Conservation (phyloP, 2,329 filamentous ascomycete genomes). For the Plectosphaerella plurivora region DNA sequence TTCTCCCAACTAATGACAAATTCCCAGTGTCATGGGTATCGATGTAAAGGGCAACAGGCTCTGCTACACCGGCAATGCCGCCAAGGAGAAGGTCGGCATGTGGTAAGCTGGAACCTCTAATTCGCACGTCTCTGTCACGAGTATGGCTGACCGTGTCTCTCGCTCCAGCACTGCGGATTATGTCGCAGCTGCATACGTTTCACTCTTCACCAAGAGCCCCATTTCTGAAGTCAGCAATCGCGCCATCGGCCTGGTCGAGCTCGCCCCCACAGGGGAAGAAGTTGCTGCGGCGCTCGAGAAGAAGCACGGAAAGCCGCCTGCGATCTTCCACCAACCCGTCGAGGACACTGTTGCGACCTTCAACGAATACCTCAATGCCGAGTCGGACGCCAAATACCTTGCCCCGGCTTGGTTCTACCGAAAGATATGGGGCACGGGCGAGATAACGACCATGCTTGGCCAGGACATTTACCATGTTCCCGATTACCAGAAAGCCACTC, state of each 20-base stretch:
- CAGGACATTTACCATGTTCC: too few relatives aligned
- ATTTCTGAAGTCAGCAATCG: constrained; percentile 14
- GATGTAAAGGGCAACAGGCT: not conserved
- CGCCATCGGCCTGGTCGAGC: constrained; percentile 16
- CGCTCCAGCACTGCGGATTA: constrained; percentile 18
- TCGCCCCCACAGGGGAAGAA: constrained; percentile 18
- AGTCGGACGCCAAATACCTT: constrained; percentile 10
- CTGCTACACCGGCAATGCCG: not conserved
- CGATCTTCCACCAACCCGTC: constrained; percentile 11
- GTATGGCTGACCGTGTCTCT: too few relatives aligned
- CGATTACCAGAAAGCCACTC: too few relatives aligned
- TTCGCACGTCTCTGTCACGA: too few relatives aligned
- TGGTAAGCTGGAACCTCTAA: not conserved
- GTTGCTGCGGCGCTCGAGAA: constrained; percentile 13
- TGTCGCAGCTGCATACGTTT: constrained; percentile 20
- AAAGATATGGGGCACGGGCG: too few relatives aligned
- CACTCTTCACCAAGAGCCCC: constrained; percentile 19
- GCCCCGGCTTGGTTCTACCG: too few relatives aligned
- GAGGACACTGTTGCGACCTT: constrained; percentile 10
- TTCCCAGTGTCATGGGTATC: not conserved
- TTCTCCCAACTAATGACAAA: too few relatives aligned
- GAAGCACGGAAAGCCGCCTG: constrained; percentile 13
- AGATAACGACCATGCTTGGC: too few relatives aligned
- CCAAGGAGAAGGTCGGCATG: not conserved
- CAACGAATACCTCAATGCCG: constrained; percentile 6